Evolutionary conservation across 257 asterid genomes (phyloP).

Genomic region (Osmanthus fragrans): DNA sequence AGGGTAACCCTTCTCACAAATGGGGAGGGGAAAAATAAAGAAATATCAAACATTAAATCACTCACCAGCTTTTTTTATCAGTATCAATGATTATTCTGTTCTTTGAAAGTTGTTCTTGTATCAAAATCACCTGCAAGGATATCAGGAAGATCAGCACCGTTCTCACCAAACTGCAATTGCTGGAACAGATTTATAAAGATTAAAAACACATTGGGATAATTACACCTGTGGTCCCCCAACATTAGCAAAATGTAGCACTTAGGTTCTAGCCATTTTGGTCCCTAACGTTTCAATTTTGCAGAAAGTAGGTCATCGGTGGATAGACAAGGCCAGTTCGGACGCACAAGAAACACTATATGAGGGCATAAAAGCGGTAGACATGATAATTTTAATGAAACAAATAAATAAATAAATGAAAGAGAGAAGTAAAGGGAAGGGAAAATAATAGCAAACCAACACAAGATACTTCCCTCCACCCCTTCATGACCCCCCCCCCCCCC

Average conservation of each 20-base stretch:
- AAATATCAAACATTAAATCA: slow-evolving; percentile 12
- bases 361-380: not conserved
- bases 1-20: not conserved
- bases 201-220: not conserved
- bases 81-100: slow-evolving; percentile 91
- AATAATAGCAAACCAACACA: no score
- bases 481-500: no score
- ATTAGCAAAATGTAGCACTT: not conserved
- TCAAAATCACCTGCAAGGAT: slow-evolving; percentile 74
- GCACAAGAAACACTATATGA: not conserved
- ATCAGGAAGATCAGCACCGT: slow-evolving; percentile 24
- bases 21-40: not conserved
- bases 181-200: not conserved
- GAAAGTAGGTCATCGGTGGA: not conserved
- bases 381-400: not conserved
- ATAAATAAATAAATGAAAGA: no score
- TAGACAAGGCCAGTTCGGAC: not conserved
- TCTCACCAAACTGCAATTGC: slow-evolving; percentile 4
- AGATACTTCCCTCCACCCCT: no score
- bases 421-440: no score
- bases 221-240: not conserved
- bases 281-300: not conserved
- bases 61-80: slow-evolving; percentile 87
- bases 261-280: not conserved
- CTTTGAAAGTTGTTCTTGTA: slow-evolving; percentile 97